Base-by-base conservation (phyloP, 768 basidiomycete genomes). In the Tricholoma bakamatsutake region DNA sequence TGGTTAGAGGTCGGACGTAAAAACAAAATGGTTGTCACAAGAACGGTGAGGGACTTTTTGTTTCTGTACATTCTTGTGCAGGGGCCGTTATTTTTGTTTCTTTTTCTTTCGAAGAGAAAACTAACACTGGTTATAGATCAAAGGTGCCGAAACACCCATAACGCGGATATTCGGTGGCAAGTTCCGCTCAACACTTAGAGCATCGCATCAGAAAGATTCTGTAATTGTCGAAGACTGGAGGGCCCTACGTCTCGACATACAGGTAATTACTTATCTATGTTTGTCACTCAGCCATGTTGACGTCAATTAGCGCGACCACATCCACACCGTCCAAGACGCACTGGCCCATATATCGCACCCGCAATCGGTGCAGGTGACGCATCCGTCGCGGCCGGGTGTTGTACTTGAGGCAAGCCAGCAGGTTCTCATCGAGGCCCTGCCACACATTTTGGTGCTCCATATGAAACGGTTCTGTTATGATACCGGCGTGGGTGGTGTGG, bases 1-100 rank as follows among this genome's bases (percentile, higher is more conserved):
- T 98, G 96, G 96, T 69, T 89, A 24, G 95, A 99, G 71, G 94
- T 99, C 1, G 95, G 94, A 27, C 90, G 85, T 71, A 85, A 84
- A 66, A 96, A 97, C 64, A 81, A 86, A 62, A 81, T 78, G 33
- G 83, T 90, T 15, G 74, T 90, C 50, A 94, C 93, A 2, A 76
- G 95, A 54, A 87, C 85, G 42, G 90, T 93, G 60, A 54, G 35
- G 4, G 12, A 3, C 35, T 15, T 15, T n/a, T 37, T 13, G 4
- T 12, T 35, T 35, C 12, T 35, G 10, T 35, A 2, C 12, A 4
- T 35, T 4, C 1, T 35, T 13, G 10, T 35, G 34, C 12, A 35
- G 10, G 10, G 34, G 34, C 34, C 4, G 2, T 35, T 35, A 11
- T 13, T 35, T 35, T 35, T 35, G 34, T 35, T 35, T 87, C 79